These are phyloP conservation scores for Cucurbita argyrosperma DNA, from an alignment of 306 rosid species.

Conservation along the genomic window DNA sequence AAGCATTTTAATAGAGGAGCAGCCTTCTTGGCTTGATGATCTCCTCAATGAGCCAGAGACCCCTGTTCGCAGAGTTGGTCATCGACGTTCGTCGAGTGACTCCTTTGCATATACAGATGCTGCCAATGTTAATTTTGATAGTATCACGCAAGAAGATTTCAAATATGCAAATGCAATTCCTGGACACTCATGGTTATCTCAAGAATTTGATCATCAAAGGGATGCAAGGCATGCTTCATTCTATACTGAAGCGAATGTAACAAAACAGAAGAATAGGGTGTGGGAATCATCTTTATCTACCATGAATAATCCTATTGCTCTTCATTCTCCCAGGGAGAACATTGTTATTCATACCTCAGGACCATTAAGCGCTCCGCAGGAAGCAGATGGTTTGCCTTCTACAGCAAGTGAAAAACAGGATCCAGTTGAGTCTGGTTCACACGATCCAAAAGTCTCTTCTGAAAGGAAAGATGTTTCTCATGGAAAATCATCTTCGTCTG, in stretches of 20 bases:
- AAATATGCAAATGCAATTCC: constrained; percentile 37
- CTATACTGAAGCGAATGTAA: constrained; percentile 39
- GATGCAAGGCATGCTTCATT: constrained; percentile 56
- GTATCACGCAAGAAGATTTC: constrained; percentile 46
- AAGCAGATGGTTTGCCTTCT: constrained; percentile 47
- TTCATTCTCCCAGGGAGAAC: constrained; percentile 45
- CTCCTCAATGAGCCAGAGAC: constrained; percentile 97
- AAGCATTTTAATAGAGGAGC: constrained; percentile 79
- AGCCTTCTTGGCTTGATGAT: constrained; percentile 99
- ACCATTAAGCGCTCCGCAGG: constrained; percentile 39
- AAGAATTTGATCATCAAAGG: constrained; percentile 61
- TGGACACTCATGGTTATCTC: constrained; percentile 50
- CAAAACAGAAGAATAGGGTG: constrained; percentile 54
- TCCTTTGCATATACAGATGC: constrained; percentile 79
- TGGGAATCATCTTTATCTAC: constrained; percentile 59
- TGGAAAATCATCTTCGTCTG: constrained; percentile 50
- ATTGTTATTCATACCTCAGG: constrained; percentile 48
- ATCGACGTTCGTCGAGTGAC: constrained; percentile 97
- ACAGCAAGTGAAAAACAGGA: constrained; percentile 42
- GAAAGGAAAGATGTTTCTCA: constrained; percentile 58
- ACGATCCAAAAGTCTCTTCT: constrained; percentile 38
- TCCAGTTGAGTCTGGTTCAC: constrained; percentile 38
- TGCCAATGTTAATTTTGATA: constrained; percentile 26
- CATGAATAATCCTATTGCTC: constrained; percentile 26
- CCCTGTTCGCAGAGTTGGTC: constrained; percentile 83